Base-by-base conservation (phyloP, 441 rosid genomes). In the Brassica balearica region DNA sequence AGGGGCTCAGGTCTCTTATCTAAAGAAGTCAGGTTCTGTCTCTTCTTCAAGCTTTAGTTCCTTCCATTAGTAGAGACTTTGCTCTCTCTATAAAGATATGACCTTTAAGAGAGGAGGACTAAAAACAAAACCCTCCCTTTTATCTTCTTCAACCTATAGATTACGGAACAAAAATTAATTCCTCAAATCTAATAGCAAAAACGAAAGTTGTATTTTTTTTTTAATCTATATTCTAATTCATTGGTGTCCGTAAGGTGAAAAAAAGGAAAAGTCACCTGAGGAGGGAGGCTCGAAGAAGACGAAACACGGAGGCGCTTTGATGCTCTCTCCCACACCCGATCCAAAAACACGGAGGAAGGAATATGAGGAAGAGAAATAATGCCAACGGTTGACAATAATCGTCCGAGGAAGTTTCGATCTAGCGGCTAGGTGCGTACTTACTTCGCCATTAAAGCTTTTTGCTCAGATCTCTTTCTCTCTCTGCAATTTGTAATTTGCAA, bases 401-500 rank as follows among this genome's bases (percentile, higher is more conserved):
- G 17, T 6, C 65, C 7, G 34, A 29, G 34, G 34, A 41, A 53
- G 41, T 68, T 11, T 51, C 65, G 84, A 87, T 87, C 85, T 65
- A 71, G 81, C 76, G 80, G 82, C 68, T 67, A 78, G 67, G 81
- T 77, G 83, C 55, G 32, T 51, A 48, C 56, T 41, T 51, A 56
- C 65, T 69, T 67, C 60, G 43, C 79, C 80, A 81, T 38, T 43
- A 79, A 77, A 61, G 69, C 63, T 23, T 69, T 56, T 22, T 46
- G 76, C 71, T 70, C 81, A 83, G 85, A 86, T 85, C 87, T 81
- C 84, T 78, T 53, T 75, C 65, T 80, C 84, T 80, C 65, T 77
- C 68, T 61, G 34, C 15, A 55, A 66, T 61, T 56, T 62, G 38
- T n/a, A 56, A 67, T 62, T 59, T 74, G 15, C 53, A 65, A 64